Evolutionary conservation across 306 rosid species (phyloP), one percentile per base, ranked within the genome.

Genomic region (Castanea sativa): DNA sequence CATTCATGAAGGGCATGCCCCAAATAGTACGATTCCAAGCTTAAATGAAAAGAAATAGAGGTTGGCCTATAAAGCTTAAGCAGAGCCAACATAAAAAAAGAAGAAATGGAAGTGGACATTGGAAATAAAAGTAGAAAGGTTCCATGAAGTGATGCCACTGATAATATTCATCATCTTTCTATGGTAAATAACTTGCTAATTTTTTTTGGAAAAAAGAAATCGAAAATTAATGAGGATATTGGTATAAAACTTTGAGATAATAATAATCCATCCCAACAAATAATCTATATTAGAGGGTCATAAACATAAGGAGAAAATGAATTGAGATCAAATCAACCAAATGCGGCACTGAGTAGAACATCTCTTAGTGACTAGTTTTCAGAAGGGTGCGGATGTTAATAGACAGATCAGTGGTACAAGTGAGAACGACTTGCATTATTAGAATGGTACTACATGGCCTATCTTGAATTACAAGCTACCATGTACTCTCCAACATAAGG

Each of bases 1-100:
- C 77, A 76, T 79, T 83, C 81, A 69, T 71, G 75, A 80, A 78
- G 76, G 68, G 77, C 57, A 81, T 71, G 25, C 55, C 83, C 75
- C 52, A 69, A 84, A 76, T 71, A 67, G 79, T 61, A 76, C 77
- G 78, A 86, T 78, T 73, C 76, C 86, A 82, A 74, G 60, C 90
- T 85, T 83, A 64, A 58, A 71, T 35, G 53, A 73, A 63, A 86
- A 69, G 78, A 74, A 80, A 73, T 49, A 49, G 32, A 55, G 76
- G 35, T 77, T 74, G 45, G 79, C 84, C 81, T 74, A 80, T 55
- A 82, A 77, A 61, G 73, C 84, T 60, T 35, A 58, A 73, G 68
- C 57, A 56, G 81, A 29, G 61, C 33, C 55, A 12, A 49, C 53
- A 49, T 49, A 10, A 16, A 49, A 14, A 35, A 30, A 32, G 56